phyloP scores from a whole-genome alignment of 2,329 filamentous ascomycete genomes.

The Colletotrichum musae region DNA sequence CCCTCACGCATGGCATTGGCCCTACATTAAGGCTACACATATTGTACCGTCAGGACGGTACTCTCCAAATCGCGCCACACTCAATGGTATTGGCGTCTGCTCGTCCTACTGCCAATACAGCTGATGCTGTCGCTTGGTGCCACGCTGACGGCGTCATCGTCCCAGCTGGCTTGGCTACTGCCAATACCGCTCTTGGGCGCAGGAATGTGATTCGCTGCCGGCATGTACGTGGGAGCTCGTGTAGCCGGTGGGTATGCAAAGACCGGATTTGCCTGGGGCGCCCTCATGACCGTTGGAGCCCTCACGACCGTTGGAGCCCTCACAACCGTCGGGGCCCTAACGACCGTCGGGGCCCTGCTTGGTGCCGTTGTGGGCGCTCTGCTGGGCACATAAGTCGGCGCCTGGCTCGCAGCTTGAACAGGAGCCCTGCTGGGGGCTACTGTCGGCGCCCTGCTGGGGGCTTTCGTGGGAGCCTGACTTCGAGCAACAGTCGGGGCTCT shows the following conservation, averaged over 20 bases:
- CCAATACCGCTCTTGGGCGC: conserved; percentile 59
- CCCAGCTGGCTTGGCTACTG: conserved; percentile 57
- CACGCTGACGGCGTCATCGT: conserved; percentile 67
- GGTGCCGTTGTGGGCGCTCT: conserved; percentile 13
- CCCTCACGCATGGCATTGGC: too few relatives aligned
- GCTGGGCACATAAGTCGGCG: conserved; percentile 22
- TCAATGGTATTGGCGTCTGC: conserved; percentile 46
- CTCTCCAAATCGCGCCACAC: conserved; percentile 14
- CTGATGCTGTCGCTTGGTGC: conserved; percentile 75
- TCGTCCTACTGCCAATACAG: conserved; percentile 65
- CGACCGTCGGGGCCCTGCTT: conserved; percentile 16
- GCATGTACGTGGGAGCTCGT: conserved; percentile 46
- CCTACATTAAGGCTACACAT: too few relatives aligned
- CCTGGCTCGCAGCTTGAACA: conserved; percentile 13
- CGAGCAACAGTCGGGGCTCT: conserved; percentile 14
- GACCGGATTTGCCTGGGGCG: conserved; percentile 16
- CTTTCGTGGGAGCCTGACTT: conserved; percentile 20
- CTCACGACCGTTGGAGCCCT: background rate
- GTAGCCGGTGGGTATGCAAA: conserved; percentile 43
- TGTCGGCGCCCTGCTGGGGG: conserved; percentile 17
- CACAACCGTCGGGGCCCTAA: background rate
- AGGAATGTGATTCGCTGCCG: conserved; percentile 52
- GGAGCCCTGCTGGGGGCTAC: conserved; percentile 34
- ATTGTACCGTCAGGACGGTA: background rate
- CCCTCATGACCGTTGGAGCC: conserved; percentile 26